phyloP scores from a whole-genome alignment of 768 basidiomycete genomes.

The Boletus tylopilopsis region DNA sequence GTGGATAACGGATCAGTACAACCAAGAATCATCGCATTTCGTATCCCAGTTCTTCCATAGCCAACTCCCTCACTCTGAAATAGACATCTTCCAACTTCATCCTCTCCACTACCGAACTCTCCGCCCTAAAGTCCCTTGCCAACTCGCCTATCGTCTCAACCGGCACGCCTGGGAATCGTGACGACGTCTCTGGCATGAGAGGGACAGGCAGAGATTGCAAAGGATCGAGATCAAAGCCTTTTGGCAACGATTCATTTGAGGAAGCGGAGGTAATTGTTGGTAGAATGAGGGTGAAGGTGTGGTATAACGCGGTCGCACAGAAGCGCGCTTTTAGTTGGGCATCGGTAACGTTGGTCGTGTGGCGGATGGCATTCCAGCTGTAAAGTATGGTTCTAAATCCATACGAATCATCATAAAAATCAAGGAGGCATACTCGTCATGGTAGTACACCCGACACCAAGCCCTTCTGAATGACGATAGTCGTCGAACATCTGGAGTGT shows the following conservation, averaged over 20 bases:
- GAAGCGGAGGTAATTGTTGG: constrained; percentile 25
- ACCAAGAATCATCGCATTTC: constrained; percentile 20
- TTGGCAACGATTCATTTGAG: constrained; percentile 34
- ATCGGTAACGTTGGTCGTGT: constrained; percentile 75
- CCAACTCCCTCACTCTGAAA: constrained; percentile 60
- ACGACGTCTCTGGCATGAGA: constrained; percentile 53
- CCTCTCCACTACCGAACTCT: constrained; percentile 56
- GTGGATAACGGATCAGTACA: background rate
- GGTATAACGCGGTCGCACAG: constrained; percentile 69
- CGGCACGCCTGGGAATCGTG: constrained; percentile 74
- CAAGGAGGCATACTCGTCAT: constrained; percentile 70
- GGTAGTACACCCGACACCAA: constrained; percentile 86
- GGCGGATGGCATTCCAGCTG: constrained; percentile 77
- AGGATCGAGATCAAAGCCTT: constrained; percentile 53
- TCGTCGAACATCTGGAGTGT: constrained; percentile 66
- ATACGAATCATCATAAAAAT: no score
- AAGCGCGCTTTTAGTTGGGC: constrained; percentile 70
- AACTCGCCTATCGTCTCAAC: constrained; percentile 60
- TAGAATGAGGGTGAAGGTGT: constrained; percentile 52
- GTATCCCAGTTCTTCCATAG: constrained; percentile 45
- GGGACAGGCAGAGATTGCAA: constrained; percentile 59
- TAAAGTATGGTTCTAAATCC: no score
- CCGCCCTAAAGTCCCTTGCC: constrained; percentile 55
- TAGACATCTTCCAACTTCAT: constrained; percentile 57
- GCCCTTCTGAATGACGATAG: constrained; percentile 67